Base-by-base conservation (phyloP, 331 rosid genomes). In the Malus hybrid region DNA sequence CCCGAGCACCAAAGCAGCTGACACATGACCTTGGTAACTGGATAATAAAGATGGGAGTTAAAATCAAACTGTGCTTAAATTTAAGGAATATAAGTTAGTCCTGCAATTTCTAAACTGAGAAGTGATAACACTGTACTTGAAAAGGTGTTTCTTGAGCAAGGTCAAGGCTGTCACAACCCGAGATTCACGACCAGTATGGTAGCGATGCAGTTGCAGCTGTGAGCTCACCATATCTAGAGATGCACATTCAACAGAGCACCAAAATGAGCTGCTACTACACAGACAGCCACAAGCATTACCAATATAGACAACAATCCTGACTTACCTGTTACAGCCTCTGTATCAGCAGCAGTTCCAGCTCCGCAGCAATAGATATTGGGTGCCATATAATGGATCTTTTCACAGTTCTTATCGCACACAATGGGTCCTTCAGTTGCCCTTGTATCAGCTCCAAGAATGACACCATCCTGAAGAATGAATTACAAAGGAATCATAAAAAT, bases 321-420 rank as follows among this genome's bases (percentile, higher is more conserved):
- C 72, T 34, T 81, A 90, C 99, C 97, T 70, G 99, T 94, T 42
- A 94, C 99, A 32, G 99, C 99, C 88, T 92, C 96, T 33, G 99
- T 94, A 80, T 94, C 97, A 71, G 96, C 99, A 75, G 99, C 99
- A 75, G 99, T 94, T 71, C 99, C 99, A 3, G 99, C 97, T 72
- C 99, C 99, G 74, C 99, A 93, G 69, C 98, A 93, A 72, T 91
- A 93, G 33, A 91, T 91, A 66, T 91, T 93, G 14, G 98, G 98
- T 6, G 98, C 98, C 98, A 91, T 89, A 66, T 86, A 93, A 69
- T 93, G 98, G 78, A 93, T 91, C 80, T 89, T 93, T 79, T 94
- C 97, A 82, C 98, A 94, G 83, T 94, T 94, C 62, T 94, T 91
- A 74, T 93, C 97, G 32, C 90, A 88, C 52, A 93, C 98, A 71